Base-by-base conservation (phyloP, 163 green algal genomes). In the Scenedesmus sp. region DNA sequence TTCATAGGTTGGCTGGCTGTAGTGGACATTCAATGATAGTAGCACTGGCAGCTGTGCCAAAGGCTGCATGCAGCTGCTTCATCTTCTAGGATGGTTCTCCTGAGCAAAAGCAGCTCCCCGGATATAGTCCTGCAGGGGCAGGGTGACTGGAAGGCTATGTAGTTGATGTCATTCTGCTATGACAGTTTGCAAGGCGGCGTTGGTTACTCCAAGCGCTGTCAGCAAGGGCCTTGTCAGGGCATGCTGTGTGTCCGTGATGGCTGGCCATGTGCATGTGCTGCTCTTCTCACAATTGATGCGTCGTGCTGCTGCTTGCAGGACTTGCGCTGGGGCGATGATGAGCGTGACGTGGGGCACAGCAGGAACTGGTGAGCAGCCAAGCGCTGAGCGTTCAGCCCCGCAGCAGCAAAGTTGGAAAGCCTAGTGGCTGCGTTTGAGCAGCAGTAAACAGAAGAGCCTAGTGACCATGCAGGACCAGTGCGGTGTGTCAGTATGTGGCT, bases 281-380 rank as follows among this genome's bases (percentile, higher is more conserved):
- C n/a, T 30, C 35, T 61, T 83, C 68, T 80, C n/a, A 44, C 68
- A 80, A 10, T 3, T 81, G 72, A 15, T 51, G 35, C 1, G n/a
- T n/a, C n/a, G n/a, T 49, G 35, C 0, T 51, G 72, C 72, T 92
- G 43, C 9, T 49, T 59, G 88, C 88, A 92, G 81, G 88, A 92
- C 35, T 42, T 73, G 26, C 88, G 93, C 37, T 95, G 93, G 93
- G 93, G 92, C 49, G 93, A 95, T 51, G 93, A 95, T 87, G 93
- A 95, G 87, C 76, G 93, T 22, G 89, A 92, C 24, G 68, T 91
- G 20, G 24, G 89, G 24, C 20, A 80, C 44, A 42, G 43, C 35
- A 59, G 86, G 35, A 59, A 90, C 37, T 56, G 35, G 70, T 79
- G 46, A 53, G 72, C 56, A 61, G 35, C 22, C 22, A n/a, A n/a